These are phyloP conservation scores for Penicillium argentinense DNA, from an alignment of 495 filamentous ascomycete genomes.

Conservation along the genomic window DNA sequence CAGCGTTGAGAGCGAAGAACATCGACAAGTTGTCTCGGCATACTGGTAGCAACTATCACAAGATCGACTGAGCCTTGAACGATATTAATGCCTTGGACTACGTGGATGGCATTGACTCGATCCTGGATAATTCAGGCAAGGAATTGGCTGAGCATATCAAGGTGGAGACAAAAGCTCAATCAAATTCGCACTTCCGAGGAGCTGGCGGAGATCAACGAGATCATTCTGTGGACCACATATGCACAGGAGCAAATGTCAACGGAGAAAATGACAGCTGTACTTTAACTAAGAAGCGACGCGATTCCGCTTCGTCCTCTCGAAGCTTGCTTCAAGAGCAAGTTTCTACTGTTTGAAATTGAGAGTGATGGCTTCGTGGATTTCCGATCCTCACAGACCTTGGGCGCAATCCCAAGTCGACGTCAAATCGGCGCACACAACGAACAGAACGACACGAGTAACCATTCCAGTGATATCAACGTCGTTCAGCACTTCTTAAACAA, in stretches of 20 bases:
- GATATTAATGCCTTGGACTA: slow-evolving; percentile 10
- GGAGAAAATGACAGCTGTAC: slow-evolving; percentile 3
- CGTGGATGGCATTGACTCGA: slow-evolving; percentile 5
- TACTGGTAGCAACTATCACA: slow-evolving; percentile 15
- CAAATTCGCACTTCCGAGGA: neutral
- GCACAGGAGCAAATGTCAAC: neutral
- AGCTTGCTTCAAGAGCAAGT: slow-evolving; percentile 3
- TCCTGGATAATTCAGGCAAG: neutral
- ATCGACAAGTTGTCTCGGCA: too few relatives aligned
- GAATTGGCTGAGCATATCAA: slow-evolving; percentile 2
- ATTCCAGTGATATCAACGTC: slow-evolving; percentile 4
- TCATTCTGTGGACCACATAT: slow-evolving; percentile 12
- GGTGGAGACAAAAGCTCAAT: neutral
- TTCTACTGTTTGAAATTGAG: slow-evolving; percentile 8
- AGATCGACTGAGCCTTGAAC: slow-evolving; percentile 2
- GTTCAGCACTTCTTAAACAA: slow-evolving; percentile 8
- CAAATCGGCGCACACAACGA: too few relatives aligned
- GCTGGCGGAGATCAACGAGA: slow-evolving; percentile 9
- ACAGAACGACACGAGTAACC: neutral
- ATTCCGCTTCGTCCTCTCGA: slow-evolving; percentile 2
- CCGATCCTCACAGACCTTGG: slow-evolving; percentile 3
- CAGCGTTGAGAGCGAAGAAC: too few relatives aligned
- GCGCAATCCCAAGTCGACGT: neutral
- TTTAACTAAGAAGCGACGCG: slow-evolving; percentile 4
- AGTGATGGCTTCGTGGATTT: slow-evolving; percentile 7